phyloP scores from a whole-genome alignment of 805 yeast species.

The Saturnispora serradocipensis region DNA sequence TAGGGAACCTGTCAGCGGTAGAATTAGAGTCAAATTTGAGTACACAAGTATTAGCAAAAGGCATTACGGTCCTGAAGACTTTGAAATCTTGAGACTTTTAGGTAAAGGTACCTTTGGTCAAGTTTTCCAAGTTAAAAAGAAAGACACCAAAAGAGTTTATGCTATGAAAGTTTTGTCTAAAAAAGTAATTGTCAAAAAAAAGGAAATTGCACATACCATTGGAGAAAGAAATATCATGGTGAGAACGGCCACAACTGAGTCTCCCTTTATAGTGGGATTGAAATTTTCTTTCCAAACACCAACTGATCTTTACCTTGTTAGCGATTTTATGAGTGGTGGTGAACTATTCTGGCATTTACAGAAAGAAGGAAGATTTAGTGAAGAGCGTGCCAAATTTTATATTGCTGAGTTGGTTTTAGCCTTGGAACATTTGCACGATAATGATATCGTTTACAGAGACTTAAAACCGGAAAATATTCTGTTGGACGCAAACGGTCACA shows the following conservation, averaged over 20 bases:
- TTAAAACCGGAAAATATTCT: constrained; percentile 94
- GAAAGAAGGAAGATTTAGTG: constrained; percentile 89
- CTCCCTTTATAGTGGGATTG: constrained; percentile 88
- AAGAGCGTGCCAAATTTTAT: constrained; percentile 91
- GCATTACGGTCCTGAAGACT: constrained; percentile 89
- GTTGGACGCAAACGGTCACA: constrained; percentile 93
- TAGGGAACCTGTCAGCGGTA: constrained; percentile 72
- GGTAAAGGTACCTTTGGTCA: constrained; percentile 98
- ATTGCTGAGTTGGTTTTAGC: constrained; percentile 94
- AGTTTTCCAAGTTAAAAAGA: constrained; percentile 90
- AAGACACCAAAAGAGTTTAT: constrained; percentile 81
- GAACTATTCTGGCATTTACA: constrained; percentile 73
- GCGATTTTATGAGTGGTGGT: constrained; percentile 98
- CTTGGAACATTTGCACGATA: constrained; percentile 87
- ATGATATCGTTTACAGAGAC: constrained; percentile 93
- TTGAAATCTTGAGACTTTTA: constrained; percentile 78
- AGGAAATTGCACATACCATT: constrained; percentile 95
- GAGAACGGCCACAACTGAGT: constrained; percentile 69
- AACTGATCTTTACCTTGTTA: constrained; percentile 81
- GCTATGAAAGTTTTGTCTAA: constrained; percentile 97
- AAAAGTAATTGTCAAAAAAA: constrained; percentile 90
- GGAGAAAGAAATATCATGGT: constrained; percentile 95
- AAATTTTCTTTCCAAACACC: constrained; percentile 97
- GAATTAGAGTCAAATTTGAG: constrained; percentile 64
- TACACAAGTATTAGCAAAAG: constrained; percentile 61